Base-by-base conservation (phyloP, 1,139 yeast genomes). In the Geotrichum reessii region DNA sequence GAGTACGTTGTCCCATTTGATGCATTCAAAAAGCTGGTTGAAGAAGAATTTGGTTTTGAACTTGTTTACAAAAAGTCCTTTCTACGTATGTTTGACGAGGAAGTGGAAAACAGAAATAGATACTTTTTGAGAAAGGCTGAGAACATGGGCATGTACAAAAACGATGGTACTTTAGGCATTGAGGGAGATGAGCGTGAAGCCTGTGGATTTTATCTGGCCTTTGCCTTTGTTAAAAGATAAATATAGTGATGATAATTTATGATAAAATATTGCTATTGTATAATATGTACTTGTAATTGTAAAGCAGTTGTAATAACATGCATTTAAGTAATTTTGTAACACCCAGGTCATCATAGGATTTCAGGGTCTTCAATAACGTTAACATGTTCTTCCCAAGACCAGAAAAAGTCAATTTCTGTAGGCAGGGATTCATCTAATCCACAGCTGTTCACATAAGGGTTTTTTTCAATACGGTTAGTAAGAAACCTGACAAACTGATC, bases 1-100 rank as follows among this genome's bases (percentile, higher is more conserved):
- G 99, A 93, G 69, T 93, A 88, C 69, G 95, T 93, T n/a, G 97
- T 93, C 5, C 99, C 98, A 0, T 91, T 93, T 74, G 97, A 93
- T 67, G 82, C 87, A 0, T 81, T 93, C 61, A 79, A 96, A 70
- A 82, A 86, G 61, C 74, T 91, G 55, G 95, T 96, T 54, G 66
- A 66, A 9, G 92, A 86, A 69, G 96, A 90, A 62, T 87, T 85
- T 70, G 90, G 91, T 25, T 73, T 93, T 65, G 85, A 83, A 58
- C 74, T 95, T 61, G 81, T 85, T 60, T 83, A 83, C 66, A 86
- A 86, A 66, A 85, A 85, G 76, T 86, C 88, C 57, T 93, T 93
- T 67, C 81, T 87, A 63, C 92, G 90, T 53, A 82, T 92, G 69
- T 93, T 90, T 74, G 86, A 84, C 57, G 86, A 85, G 65, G 91